A percentile compares a stretch with the other conserved stretches of the same genome.
Conservation (phyloP, 2,329 filamentous ascomycete genomes). For the Chrysoporthe austroafricana region DNA sequence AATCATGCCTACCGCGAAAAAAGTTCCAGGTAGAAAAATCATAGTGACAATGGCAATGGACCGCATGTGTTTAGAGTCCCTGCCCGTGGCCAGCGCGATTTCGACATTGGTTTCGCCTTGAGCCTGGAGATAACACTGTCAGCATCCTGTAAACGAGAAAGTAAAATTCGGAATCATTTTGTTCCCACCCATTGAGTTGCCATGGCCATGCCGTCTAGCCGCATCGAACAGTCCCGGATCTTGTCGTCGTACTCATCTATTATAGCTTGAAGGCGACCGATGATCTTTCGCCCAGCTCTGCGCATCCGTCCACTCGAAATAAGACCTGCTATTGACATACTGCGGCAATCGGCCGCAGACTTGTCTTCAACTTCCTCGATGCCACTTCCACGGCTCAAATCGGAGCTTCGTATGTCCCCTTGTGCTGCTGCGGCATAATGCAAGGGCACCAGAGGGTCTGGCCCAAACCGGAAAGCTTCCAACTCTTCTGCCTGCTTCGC, state of each 20-base stretch:
- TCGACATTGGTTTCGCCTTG: conserved; percentile 37
- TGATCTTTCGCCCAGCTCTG: conserved; percentile 27
- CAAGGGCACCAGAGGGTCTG: conserved; percentile 25
- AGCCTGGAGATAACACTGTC: conserved; percentile 27
- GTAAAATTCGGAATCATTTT: not conserved
- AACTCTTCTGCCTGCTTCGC: conserved; percentile 10
- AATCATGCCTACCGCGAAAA: conserved; percentile 34
- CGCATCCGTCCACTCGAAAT: conserved; percentile 8
- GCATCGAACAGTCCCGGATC: conserved; percentile 39
- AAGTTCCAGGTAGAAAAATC: conserved; percentile 39
- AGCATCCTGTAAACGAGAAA: not conserved
- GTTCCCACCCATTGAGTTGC: conserved; percentile 41
- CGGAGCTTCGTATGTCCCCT: not conserved
- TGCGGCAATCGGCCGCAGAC: not conserved
- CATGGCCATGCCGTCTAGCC: conserved; percentile 42
- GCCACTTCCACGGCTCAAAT: not conserved
- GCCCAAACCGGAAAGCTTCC: conserved; percentile 26
- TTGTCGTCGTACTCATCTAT: conserved; percentile 39
- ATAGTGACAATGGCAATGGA: conserved; percentile 38
- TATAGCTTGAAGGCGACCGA: conserved; percentile 31
- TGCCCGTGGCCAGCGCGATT: conserved; percentile 35
- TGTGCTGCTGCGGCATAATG: not conserved
- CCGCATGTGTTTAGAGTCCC: conserved; percentile 37
- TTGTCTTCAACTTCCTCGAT: not conserved
- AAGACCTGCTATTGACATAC: not conserved